These are phyloP conservation scores for Fonsecaea pedrosoi DNA, from an alignment of 2,329 filamentous ascomycete genomes.

Conservation along the genomic window DNA sequence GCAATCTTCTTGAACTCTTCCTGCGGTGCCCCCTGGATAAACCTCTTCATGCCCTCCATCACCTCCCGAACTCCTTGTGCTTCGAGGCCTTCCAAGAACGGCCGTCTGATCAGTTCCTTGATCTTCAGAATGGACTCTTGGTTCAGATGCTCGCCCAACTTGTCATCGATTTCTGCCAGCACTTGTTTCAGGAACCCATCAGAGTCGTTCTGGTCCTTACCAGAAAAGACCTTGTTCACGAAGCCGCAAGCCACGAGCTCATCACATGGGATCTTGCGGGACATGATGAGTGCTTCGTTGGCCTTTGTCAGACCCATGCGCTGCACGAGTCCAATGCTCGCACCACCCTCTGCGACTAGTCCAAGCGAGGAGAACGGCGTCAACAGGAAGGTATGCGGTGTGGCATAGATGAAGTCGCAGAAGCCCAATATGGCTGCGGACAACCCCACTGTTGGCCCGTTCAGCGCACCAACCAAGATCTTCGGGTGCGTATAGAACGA, in stretches of 20 bases:
- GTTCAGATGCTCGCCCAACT: slow-evolving; percentile 79
- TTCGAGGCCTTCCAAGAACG: slow-evolving; percentile 75
- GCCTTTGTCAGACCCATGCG: slow-evolving; percentile 80
- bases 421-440: slow-evolving; percentile 82
- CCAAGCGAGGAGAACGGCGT: slow-evolving; percentile 91
- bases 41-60: slow-evolving; percentile 82
- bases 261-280: slow-evolving; percentile 73
- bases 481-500: slow-evolving; percentile 94
- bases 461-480: slow-evolving; percentile 87
- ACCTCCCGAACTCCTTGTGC: slow-evolving; percentile 81
- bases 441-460: slow-evolving; percentile 88
- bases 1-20: slow-evolving; percentile 87
- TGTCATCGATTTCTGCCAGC: slow-evolving; percentile 78
- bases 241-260: slow-evolving; percentile 80
- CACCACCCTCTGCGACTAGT: slow-evolving; percentile 86
- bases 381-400: slow-evolving; percentile 81
- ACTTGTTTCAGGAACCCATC: slow-evolving; percentile 74
- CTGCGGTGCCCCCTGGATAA: slow-evolving; percentile 80
- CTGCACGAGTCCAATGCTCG: slow-evolving; percentile 77
- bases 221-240: slow-evolving; percentile 80
- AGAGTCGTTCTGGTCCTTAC: slow-evolving; percentile 65
- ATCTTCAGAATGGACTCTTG: slow-evolving; percentile 80
- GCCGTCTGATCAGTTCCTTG: slow-evolving; percentile 79
- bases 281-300: slow-evolving; percentile 93
- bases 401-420: slow-evolving; percentile 90